Conservation (phyloP, 768 basidiomycete genomes). For the Kwoniella sp. region DNA sequence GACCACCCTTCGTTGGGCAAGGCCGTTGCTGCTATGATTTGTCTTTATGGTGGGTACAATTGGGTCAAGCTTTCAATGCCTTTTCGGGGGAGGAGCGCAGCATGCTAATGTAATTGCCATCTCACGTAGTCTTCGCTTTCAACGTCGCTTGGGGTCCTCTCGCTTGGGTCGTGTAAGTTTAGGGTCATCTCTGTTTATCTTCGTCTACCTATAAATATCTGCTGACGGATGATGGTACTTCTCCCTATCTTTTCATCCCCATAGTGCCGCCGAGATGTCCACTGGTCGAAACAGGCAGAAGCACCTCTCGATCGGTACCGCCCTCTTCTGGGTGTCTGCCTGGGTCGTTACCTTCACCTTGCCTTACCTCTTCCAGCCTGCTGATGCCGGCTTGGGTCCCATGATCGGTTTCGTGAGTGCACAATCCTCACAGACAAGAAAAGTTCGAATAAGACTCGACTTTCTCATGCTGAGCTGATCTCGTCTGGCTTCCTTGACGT, state of each 20-base stretch:
- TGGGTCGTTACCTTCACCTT: slow-evolving; percentile 56
- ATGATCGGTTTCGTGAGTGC: slow-evolving; percentile 54
- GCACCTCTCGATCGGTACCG: slow-evolving; percentile 54
- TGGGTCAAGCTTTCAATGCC: background rate
- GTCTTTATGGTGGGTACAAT: slow-evolving; percentile 36
- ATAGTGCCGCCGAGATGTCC: slow-evolving; percentile 37
- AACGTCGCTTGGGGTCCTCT: slow-evolving; percentile 56
- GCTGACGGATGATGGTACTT: background rate
- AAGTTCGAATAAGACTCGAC: background rate
- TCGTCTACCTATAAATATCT: background rate
- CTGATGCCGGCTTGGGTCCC: slow-evolving; percentile 43
- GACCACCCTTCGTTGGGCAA: slow-evolving; percentile 37
- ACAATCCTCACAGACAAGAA: background rate
- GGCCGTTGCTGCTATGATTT: slow-evolving; percentile 54
- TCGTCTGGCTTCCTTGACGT: background rate
- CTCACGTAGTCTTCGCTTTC: slow-evolving; percentile 48
- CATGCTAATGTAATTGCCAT: background rate
- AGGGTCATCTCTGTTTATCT: background rate
- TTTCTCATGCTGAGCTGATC: background rate
- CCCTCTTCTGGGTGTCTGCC: slow-evolving; percentile 56
- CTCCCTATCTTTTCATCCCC: slow-evolving; percentile 2
- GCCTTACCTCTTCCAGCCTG: slow-evolving; percentile 53
- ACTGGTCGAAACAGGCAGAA: slow-evolving; percentile 52
- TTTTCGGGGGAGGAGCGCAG: background rate
- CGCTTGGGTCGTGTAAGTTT: slow-evolving; percentile 40